phyloP scores from a whole-genome alignment of 768 basidiomycete genomes.

The Lactarius indigo region DNA sequence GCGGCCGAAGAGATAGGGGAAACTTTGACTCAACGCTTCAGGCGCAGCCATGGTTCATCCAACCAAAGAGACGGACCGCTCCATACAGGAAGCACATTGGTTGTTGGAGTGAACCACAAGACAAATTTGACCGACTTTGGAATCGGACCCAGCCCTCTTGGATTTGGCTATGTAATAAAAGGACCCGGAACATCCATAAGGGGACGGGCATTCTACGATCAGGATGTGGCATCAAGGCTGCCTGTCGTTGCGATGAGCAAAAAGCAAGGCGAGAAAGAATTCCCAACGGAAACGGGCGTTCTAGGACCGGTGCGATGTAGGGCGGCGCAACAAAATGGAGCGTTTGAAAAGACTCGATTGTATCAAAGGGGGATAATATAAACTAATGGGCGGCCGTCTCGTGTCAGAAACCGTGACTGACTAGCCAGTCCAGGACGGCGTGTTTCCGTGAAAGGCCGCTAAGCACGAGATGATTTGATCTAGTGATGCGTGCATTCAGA shows the following conservation, averaged over 20 bases:
- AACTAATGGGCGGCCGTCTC: slow-evolving; percentile 18
- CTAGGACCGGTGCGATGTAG: background rate
- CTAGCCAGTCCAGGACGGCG: slow-evolving; percentile 60
- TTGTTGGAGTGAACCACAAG: slow-evolving; percentile 3
- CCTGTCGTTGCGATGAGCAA: slow-evolving; percentile 12
- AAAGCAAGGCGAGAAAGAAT: background rate
- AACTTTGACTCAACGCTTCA: slow-evolving; percentile 9
- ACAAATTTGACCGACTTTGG: background rate
- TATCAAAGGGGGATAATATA: slow-evolving; percentile 19
- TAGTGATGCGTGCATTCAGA: slow-evolving; percentile 46
- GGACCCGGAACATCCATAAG: slow-evolving; percentile 1
- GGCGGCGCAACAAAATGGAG: slow-evolving; percentile 16
- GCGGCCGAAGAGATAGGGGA: slow-evolving; percentile 10
- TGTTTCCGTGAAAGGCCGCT: slow-evolving; percentile 62
- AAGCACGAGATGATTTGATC: slow-evolving; percentile 54
- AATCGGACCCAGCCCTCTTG: background rate
- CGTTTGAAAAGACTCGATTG: slow-evolving; percentile 12
- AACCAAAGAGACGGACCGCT: background rate
- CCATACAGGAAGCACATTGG: slow-evolving; percentile 14
- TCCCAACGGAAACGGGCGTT: slow-evolving; percentile 6
- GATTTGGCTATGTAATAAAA: background rate
- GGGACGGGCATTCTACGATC: slow-evolving; percentile 11
- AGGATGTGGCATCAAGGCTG: slow-evolving; percentile 6
- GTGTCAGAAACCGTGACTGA: slow-evolving; percentile 57
- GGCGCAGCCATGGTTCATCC: slow-evolving; percentile 12